phyloP scores from a whole-genome alignment of 768 basidiomycete species.

The Rubroboletus satanas region DNA sequence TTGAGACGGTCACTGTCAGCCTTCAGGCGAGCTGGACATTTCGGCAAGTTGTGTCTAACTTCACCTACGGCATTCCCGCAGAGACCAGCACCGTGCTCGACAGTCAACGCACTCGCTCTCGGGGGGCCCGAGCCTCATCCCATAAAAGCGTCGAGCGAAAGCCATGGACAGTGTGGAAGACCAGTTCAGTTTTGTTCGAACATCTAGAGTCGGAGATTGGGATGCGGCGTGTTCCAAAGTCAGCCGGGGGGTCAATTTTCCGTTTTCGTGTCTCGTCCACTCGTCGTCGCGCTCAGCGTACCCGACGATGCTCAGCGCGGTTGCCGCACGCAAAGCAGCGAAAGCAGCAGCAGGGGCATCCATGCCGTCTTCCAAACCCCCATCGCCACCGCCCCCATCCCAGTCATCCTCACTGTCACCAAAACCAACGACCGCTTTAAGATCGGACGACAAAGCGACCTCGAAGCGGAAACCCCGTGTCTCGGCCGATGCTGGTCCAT shows the following conservation, averaged over 20 bases:
- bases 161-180: no score
- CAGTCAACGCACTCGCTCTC: no score
- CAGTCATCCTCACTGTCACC: slow-evolving; percentile 10
- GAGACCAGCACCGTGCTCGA: no score
- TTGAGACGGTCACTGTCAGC: no score
- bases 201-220: no score
- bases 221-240: no score
- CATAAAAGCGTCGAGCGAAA: no score
- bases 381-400: slow-evolving; percentile 7
- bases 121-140: no score
- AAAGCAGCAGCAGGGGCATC: slow-evolving; percentile 30
- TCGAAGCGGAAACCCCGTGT: slow-evolving; percentile 46
- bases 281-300: neutral
- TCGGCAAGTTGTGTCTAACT: no score
- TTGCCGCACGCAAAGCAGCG: slow-evolving; percentile 68
- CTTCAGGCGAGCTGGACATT: no score
- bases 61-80: no score
- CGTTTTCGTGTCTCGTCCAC: neutral
- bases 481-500: slow-evolving; percentile 17
- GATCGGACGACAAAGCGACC: slow-evolving; percentile 18
- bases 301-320: slow-evolving; percentile 59
- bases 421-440: slow-evolving; percentile 1
- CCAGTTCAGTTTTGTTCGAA: no score
- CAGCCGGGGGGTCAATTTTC: slow-evolving; percentile 1
- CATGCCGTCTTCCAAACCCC: slow-evolving; percentile 8